A percentile compares a stretch with the other conserved stretches of the same genome.
phyloP scores from a whole-genome alignment of 1,284 basidiomycete species.

The Phellinidium pouzarii region DNA sequence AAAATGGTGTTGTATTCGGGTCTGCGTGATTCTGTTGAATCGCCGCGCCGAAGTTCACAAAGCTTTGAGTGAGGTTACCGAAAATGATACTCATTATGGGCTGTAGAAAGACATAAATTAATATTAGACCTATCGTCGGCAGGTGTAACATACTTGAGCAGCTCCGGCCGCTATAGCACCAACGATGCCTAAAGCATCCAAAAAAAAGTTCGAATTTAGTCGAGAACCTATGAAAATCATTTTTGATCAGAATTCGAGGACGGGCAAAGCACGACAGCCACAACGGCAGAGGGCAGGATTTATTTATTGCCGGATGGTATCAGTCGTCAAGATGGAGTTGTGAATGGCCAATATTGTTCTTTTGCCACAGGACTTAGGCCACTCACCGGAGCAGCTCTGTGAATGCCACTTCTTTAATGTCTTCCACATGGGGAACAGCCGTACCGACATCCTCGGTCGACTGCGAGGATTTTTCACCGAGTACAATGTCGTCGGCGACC shows the following conservation, averaged over 20 bases:
- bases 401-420: slow-evolving; percentile 1
- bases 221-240: slow-evolving; percentile 40
- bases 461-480: slow-evolving; percentile 9
- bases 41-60: slow-evolving; percentile 54
- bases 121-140: slow-evolving; percentile 2
- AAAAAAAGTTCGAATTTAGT: slow-evolving; percentile 56
- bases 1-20: slow-evolving; percentile 23
- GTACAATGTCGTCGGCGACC: slow-evolving; percentile 2
- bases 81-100: slow-evolving; percentile 82
- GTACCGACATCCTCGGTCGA: neutral
- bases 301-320: too few relatives aligned
- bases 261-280: neutral
- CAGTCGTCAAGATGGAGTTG: too few relatives aligned
- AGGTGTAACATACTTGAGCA: slow-evolving; percentile 50
- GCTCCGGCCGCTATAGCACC: slow-evolving; percentile 67
- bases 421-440: neutral
- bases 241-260: neutral
- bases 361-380: neutral
- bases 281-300: too few relatives aligned
- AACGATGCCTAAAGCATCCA: slow-evolving; percentile 61
- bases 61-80: slow-evolving; percentile 70
- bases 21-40: slow-evolving; percentile 26
- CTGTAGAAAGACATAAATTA: slow-evolving; percentile 28
- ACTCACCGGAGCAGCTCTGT: slow-evolving; percentile 13
- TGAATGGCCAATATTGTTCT: neutral